These are phyloP conservation scores for Myriosclerotinia duriaeana DNA, from an alignment of 2,329 filamentous ascomycete species.

Conservation along the genomic window DNA sequence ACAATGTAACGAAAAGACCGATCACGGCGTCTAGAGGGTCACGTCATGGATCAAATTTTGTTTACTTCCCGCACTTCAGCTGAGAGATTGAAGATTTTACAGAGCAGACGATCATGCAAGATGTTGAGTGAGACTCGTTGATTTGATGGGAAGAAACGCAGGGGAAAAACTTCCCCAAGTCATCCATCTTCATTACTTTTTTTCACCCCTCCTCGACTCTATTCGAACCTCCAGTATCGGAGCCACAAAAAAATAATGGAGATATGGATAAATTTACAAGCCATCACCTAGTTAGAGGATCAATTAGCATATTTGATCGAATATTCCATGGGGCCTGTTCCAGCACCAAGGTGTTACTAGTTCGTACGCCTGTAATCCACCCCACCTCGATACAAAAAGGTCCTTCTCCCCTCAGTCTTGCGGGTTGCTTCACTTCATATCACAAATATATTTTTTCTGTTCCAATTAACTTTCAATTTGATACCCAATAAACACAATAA, in stretches of 20 bases:
- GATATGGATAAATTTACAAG: slow-evolving; percentile 1
- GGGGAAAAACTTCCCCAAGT: not conserved
- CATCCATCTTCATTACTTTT: slow-evolving; percentile 3
- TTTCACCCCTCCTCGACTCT: not conserved
- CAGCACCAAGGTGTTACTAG: slow-evolving; percentile 17
- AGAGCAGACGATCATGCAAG: not conserved
- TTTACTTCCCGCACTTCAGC: not conserved
- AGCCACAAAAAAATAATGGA: not conserved
- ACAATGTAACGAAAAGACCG: slow-evolving; percentile 13
- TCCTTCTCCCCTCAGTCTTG: not conserved
- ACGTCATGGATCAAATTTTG: slow-evolving; percentile 12
- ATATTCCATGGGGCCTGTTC: slow-evolving; percentile 9
- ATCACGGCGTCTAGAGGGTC: slow-evolving; percentile 12
- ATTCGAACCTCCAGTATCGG: slow-evolving; percentile 16
- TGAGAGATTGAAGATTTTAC: not conserved
- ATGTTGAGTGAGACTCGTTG: not conserved
- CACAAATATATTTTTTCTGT: not conserved
- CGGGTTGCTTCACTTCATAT: not conserved
- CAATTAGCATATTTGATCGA: not conserved
- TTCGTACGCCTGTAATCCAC: not conserved
- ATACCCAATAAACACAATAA: slow-evolving; percentile 14
- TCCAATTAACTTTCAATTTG: not conserved
- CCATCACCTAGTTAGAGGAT: not conserved
- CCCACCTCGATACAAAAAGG: slow-evolving; percentile 22
- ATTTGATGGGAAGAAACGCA: not conserved